phyloP scores from a whole-genome alignment of 306 rosid genomes.

The Cucumis cinereus region DNA sequence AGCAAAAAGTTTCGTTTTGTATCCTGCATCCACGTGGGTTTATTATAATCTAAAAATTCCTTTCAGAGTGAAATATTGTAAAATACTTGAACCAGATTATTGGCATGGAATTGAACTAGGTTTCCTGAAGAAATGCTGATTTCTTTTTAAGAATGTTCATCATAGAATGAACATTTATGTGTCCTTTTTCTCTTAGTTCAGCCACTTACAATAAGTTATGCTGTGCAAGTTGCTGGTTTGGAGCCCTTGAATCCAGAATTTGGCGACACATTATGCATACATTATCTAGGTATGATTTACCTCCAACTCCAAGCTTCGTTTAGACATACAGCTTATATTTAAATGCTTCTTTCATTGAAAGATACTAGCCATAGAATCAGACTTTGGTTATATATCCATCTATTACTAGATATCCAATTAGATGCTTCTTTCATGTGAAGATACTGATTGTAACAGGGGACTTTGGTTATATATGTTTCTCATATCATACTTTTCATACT shows the following conservation, averaged over 20 bases:
- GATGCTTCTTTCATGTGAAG: background rate
- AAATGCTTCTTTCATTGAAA: background rate
- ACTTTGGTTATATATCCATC: background rate
- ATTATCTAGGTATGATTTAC: constrained; percentile 64
- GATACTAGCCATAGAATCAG: background rate
- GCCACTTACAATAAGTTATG: constrained; percentile 74
- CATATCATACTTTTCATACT: background rate
- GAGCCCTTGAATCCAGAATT: constrained; percentile 33
- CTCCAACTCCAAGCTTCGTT: constrained; percentile 5
- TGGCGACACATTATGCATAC: constrained; percentile 40
- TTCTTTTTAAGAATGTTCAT: background rate
- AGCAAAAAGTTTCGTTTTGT: background rate
- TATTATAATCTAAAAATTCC: background rate
- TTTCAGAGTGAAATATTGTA: background rate
- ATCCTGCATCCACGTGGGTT: background rate
- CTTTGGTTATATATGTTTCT: background rate
- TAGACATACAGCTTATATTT: background rate
- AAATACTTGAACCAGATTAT: background rate
- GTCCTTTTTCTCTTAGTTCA: constrained; percentile 18
- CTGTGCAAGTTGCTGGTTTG: constrained; percentile 40
- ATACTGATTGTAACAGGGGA: background rate
- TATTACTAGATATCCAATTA: background rate
- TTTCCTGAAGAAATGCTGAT: background rate
- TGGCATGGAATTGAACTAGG: background rate
- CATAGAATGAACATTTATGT: background rate